Conservation (phyloP, 2,329 filamentous ascomycete genomes). For the Epichloe scottii region DNA sequence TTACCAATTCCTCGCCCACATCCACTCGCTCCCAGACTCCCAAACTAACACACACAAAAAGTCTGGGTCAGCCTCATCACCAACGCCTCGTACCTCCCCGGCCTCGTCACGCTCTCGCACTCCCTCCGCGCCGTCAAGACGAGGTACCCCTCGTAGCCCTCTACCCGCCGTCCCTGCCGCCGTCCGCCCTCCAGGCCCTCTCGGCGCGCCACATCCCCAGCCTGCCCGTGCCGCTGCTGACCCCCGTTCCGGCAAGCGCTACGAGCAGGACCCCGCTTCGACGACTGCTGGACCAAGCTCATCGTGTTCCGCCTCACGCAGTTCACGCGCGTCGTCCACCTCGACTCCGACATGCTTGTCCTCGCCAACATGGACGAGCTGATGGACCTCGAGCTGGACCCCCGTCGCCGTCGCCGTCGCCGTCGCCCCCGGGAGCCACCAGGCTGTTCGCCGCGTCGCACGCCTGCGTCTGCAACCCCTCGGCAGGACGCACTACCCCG, state of each 20-base stretch:
- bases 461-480: slow-evolving; percentile 77
- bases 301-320: slow-evolving; percentile 63
- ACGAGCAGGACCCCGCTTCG: slow-evolving; percentile 68
- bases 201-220: slow-evolving; percentile 55
- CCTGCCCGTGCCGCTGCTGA: slow-evolving; percentile 59
- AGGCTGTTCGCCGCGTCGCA: slow-evolving; percentile 66
- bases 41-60: slow-evolving; percentile 19
- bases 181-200: slow-evolving; percentile 56
- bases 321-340: slow-evolving; percentile 68
- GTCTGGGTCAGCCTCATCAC: slow-evolving; percentile 86
- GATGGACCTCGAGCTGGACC: slow-evolving; percentile 67
- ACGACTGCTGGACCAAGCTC: slow-evolving; percentile 84
- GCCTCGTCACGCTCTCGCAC: slow-evolving; percentile 69
- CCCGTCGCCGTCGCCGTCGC: too few relatives aligned
- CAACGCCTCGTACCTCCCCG: slow-evolving; percentile 68
- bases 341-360: slow-evolving; percentile 83
- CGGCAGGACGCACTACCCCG: slow-evolving; percentile 66
- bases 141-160: slow-evolving; percentile 67
- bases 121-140: slow-evolving; percentile 54
- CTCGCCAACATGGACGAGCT: slow-evolving; percentile 81
- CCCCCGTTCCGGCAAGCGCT: slow-evolving; percentile 57
- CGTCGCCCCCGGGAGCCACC: too few relatives aligned
- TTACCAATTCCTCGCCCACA: background rate
- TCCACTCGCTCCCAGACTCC: background rate
- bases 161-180: slow-evolving; percentile 67